Conservation (phyloP, 1,139 yeast genomes). For the Zygosaccharomyces pseudobailii region DNA sequence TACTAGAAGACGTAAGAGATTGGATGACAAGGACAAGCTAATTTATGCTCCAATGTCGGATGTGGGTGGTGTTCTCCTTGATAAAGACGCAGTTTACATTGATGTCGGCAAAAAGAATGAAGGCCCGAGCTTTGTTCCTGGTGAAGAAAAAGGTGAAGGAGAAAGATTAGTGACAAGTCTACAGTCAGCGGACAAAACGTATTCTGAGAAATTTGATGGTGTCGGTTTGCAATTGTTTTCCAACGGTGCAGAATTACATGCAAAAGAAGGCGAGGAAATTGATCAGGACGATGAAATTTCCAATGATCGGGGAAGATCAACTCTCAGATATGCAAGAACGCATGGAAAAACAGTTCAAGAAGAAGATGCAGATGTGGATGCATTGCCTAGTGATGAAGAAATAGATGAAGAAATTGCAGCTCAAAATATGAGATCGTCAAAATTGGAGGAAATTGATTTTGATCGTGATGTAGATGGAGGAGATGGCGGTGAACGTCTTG, state of each 20-base stretch:
- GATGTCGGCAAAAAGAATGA: constrained; percentile 64
- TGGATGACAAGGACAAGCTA: constrained; percentile 89
- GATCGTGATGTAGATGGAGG: constrained; percentile 44
- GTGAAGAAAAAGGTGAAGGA: constrained; percentile 71
- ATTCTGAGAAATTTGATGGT: constrained; percentile 59
- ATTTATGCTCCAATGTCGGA: constrained; percentile 99
- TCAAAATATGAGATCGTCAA: constrained; percentile 25
- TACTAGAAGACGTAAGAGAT: constrained; percentile 74
- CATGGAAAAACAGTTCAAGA: constrained; percentile 55
- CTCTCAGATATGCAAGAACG: constrained; percentile 55
- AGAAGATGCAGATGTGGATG: constrained; percentile 46
- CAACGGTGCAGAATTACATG: constrained; percentile 48
- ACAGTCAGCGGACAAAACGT: constrained; percentile 61
- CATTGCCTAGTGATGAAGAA: constrained; percentile 39
- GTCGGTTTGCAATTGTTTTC: constrained; percentile 74
- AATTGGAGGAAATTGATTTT: constrained; percentile 38
- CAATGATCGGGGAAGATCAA: constrained; percentile 51
- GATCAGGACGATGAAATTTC: constrained; percentile 36
- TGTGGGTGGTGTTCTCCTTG: constrained; percentile 95
- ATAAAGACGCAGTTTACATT: constrained; percentile 94
- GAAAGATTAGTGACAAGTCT: constrained; percentile 78
- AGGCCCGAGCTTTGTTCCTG: constrained; percentile 51
- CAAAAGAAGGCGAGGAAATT: constrained; percentile 40
- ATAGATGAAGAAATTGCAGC: constrained; percentile 35
- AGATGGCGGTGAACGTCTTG: constrained; percentile 38